Percentiles rank a stretch among this genome's conserved stretches.
Conservation (phyloP, 768 basidiomycete genomes). For the Rhizopogon roseolus region DNA sequence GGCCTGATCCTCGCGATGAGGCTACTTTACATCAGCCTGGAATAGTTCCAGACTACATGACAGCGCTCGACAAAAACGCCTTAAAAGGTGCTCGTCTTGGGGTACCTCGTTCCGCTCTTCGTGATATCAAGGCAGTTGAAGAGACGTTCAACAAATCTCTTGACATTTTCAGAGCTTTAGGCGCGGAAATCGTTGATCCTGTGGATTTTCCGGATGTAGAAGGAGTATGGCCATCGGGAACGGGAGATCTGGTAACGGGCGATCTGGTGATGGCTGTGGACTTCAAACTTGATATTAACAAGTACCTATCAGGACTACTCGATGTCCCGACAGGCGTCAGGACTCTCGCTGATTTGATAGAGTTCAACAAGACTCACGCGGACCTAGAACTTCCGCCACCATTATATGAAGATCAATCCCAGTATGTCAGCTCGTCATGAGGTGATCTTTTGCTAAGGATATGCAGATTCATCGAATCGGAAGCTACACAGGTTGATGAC, state of each 20-base stretch:
- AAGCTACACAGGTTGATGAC: slow-evolving; percentile 20
- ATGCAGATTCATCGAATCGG: slow-evolving; percentile 17
- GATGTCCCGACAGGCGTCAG: slow-evolving; percentile 54
- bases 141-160: slow-evolving; percentile 36
- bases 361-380: slow-evolving; percentile 49
- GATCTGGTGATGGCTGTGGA: slow-evolving; percentile 46
- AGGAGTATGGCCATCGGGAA: slow-evolving; percentile 41
- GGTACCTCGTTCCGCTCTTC: slow-evolving; percentile 38
- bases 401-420: slow-evolving; percentile 29
- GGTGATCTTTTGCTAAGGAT: background rate
- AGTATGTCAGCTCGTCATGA: slow-evolving; percentile 24
- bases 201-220: slow-evolving; percentile 44
- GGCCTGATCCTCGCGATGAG: slow-evolving; percentile 47
- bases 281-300: slow-evolving; percentile 44
- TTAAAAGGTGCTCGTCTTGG: slow-evolving; percentile 50
- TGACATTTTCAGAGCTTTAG: slow-evolving; percentile 31
- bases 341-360: slow-evolving; percentile 52
- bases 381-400: slow-evolving; percentile 40
- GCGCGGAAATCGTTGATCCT: slow-evolving; percentile 47
- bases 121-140: slow-evolving; percentile 16
- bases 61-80: slow-evolving; percentile 44
- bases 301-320: slow-evolving; percentile 39
- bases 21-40: slow-evolving; percentile 47
- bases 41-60: slow-evolving; percentile 48
- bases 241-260: slow-evolving; percentile 49